phyloP scores from a whole-genome alignment of 768 basidiomycete species.

The Coprinellus aureogranulatus region DNA sequence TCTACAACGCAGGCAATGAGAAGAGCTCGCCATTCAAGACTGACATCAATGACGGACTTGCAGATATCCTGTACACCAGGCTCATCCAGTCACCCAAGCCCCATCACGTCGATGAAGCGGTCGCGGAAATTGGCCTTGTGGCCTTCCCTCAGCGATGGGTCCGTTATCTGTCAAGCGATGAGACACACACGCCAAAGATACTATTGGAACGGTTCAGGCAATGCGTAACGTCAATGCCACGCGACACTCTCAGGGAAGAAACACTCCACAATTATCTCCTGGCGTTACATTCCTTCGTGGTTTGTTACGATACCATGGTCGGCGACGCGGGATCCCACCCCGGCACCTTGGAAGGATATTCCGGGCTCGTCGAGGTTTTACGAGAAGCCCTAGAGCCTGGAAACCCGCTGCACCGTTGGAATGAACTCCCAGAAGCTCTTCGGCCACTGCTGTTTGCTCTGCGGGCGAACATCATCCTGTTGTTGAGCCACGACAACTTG shows the following conservation, averaged over 20 bases:
- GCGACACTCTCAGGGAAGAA: not conserved
- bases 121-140: not conserved
- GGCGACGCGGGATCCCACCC: no score
- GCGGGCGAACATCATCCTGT: not conserved
- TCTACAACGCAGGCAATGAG: no score
- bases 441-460: not conserved
- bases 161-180: not conserved
- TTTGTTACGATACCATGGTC: not conserved
- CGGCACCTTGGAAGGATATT: not conserved
- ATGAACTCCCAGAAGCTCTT: not conserved
- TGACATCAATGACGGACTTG: not conserved
- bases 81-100: slow-evolving; percentile 4
- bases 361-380: not conserved
- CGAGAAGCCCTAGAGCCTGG: not conserved
- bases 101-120: slow-evolving; percentile 3
- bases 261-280: not conserved
- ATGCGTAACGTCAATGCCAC: not conserved
- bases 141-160: not conserved
- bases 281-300: not conserved
- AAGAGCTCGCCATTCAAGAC: no score
- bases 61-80: not conserved
- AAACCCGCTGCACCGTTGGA: not conserved
- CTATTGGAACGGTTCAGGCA: not conserved
- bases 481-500: not conserved
- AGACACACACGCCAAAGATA: not conserved